Percentiles rank a stretch among this genome's conserved stretches.
These are phyloP conservation scores for Diaporthe vaccinii DNA, from an alignment of 2,329 filamentous ascomycete genomes.

Conservation along the genomic window DNA sequence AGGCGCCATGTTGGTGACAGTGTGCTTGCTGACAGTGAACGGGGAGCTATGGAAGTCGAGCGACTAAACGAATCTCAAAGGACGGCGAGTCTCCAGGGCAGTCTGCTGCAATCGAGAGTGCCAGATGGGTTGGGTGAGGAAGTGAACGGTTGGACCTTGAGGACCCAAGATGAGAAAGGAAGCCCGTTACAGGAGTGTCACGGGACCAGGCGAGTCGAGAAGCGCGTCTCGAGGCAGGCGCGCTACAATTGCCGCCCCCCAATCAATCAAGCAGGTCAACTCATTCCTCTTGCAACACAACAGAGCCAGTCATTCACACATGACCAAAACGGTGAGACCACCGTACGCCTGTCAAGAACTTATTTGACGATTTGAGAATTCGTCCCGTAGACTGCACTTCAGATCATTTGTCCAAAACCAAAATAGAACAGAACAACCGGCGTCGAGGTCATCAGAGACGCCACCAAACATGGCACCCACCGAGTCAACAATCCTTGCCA, in stretches of 20 bases:
- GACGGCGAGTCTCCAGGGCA: background rate
- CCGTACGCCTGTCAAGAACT: background rate
- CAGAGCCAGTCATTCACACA: background rate
- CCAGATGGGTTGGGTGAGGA: background rate
- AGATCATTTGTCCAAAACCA: background rate
- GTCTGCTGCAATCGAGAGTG: background rate
- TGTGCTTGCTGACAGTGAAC: background rate
- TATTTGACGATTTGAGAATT: background rate
- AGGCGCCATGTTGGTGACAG: conserved; percentile 51
- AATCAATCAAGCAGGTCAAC: conserved; percentile 12
- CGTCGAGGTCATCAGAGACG: background rate
- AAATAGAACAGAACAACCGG: background rate
- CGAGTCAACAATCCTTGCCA: conserved; percentile 80
- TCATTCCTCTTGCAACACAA: conserved; percentile 6
- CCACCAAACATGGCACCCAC: conserved; percentile 73
- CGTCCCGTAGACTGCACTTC: background rate
- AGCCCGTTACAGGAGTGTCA: conserved; percentile 34
- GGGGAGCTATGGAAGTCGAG: background rate
- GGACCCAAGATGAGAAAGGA: conserved; percentile 21
- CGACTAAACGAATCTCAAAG: background rate
- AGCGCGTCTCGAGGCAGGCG: conserved; percentile 37
- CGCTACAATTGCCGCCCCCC: conserved; percentile 17
- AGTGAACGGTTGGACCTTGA: background rate
- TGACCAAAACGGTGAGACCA: background rate
- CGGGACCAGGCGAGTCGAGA: conserved; percentile 39